Conservation (phyloP, 805 yeast genomes). For the Nakazawaea populi region DNA sequence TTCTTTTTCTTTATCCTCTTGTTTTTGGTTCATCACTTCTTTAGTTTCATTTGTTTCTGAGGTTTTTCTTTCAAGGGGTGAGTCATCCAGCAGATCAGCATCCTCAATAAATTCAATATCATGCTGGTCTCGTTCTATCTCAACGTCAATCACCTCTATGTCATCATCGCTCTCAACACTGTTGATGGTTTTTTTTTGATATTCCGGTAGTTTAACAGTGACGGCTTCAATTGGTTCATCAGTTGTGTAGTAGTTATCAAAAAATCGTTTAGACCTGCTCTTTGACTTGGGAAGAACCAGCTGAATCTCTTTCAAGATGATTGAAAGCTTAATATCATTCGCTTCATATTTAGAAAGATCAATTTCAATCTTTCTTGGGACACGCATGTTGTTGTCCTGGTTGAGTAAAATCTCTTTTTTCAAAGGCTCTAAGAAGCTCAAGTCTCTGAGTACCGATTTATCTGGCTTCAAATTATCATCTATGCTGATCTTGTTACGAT, state of each 20-base stretch:
- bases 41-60: background rate
- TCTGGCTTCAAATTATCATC: background rate
- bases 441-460: constrained; percentile 9
- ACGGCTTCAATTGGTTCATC: constrained; percentile 44
- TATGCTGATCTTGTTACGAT: constrained; percentile 5
- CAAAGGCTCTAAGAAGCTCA: constrained; percentile 27
- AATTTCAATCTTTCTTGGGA: constrained; percentile 13
- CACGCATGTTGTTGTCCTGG: constrained; percentile 15
- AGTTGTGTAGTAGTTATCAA: constrained; percentile 48
- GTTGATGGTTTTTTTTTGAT: background rate
- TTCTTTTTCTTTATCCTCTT: constrained; percentile 16
- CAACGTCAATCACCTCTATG: constrained; percentile 10
- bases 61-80: constrained; percentile 17
- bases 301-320: constrained; percentile 14
- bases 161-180: constrained; percentile 10
- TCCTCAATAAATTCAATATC: constrained; percentile 2
- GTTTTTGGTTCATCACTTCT: background rate
- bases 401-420: constrained; percentile 25
- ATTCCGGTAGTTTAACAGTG: constrained; percentile 22
- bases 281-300: constrained; percentile 31
- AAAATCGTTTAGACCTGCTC: constrained; percentile 30
- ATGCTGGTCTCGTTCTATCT: constrained; percentile 13
- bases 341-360: constrained; percentile 3
- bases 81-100: constrained; percentile 15
- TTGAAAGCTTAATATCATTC: constrained; percentile 14